Evolutionary conservation across 1,139 yeast species (phyloP).

Genomic region (Taphrina communis): DNA sequence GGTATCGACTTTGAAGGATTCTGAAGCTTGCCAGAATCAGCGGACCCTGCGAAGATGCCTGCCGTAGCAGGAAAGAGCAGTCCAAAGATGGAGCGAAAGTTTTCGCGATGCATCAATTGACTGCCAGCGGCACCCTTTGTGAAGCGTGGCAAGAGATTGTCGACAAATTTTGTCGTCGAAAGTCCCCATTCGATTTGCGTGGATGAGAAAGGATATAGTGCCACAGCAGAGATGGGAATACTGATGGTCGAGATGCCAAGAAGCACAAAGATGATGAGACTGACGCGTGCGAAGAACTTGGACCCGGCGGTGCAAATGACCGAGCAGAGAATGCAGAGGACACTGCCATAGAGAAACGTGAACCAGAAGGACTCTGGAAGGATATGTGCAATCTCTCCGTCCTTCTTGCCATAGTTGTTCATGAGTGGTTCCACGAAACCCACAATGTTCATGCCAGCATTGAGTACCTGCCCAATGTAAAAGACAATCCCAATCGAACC

Average conservation of each 20-base stretch:
- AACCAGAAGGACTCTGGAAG: slow-evolving; percentile 56
- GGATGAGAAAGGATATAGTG: slow-evolving; percentile 63
- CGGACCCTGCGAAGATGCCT: slow-evolving; percentile 98
- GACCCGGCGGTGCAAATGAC: slow-evolving; percentile 83
- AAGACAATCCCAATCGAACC: slow-evolving; percentile 83
- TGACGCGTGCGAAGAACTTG: slow-evolving; percentile 80
- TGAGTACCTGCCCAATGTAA: slow-evolving; percentile 76
- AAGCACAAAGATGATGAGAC: slow-evolving; percentile 71
- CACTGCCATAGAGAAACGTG: slow-evolving; percentile 67
- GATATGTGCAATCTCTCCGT: slow-evolving; percentile 54
- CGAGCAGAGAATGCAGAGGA: slow-evolving; percentile 72
- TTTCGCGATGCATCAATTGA: slow-evolving; percentile 67
- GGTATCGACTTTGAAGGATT: slow-evolving; percentile 90
- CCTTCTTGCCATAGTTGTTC: slow-evolving; percentile 67
- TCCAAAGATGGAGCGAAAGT: slow-evolving; percentile 84
- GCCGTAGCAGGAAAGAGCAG: slow-evolving; percentile 98
- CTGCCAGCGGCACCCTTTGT: slow-evolving; percentile 88
- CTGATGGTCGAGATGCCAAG: slow-evolving; percentile 76
- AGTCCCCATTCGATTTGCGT: slow-evolving; percentile 68
- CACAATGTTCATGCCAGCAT: slow-evolving; percentile 76
- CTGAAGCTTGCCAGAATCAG: slow-evolving; percentile 93
- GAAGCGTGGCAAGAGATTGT: slow-evolving; percentile 75
- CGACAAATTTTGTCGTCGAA: slow-evolving; percentile 47
- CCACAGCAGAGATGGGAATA: slow-evolving; percentile 75
- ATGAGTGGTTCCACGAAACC: slow-evolving; percentile 78